These are phyloP conservation scores for Begonia masoniana DNA, from an alignment of 306 rosid genomes.

Conservation along the genomic window DNA sequence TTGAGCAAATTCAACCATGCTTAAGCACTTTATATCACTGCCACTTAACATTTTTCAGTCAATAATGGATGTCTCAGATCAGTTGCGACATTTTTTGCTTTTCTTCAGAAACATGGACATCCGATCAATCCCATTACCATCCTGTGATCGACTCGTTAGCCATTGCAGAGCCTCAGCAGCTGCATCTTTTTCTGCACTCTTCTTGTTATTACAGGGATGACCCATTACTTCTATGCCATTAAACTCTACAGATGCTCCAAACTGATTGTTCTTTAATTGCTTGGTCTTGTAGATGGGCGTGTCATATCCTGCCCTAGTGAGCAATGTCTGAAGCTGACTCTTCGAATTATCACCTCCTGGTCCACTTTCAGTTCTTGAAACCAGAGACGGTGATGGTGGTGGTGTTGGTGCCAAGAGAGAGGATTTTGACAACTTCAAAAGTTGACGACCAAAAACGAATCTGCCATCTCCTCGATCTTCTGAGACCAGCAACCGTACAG, in stretches of 20 bases:
- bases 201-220: constrained; percentile 76
- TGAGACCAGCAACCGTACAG: constrained; percentile 57
- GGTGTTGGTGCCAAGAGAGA: constrained; percentile 23
- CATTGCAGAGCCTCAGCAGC: constrained; percentile 91
- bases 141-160: constrained; percentile 54
- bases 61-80: no score
- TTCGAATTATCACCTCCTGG: constrained; percentile 98
- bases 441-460: constrained; percentile 60
- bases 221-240: constrained; percentile 76
- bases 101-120: constrained; percentile 69
- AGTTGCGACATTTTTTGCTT: constrained; percentile 45
- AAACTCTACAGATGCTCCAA: constrained; percentile 56
- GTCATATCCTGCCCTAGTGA: constrained; percentile 74
- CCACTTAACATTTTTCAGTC: no score
- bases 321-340: constrained; percentile 88
- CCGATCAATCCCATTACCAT: constrained; percentile 42
- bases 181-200: constrained; percentile 91
- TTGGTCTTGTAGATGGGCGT: constrained; percentile 63
- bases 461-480: constrained; percentile 49
- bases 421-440: constrained; percentile 32
- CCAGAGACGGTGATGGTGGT: constrained; percentile 31
- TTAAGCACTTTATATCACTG: no score
- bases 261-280: constrained; percentile 58
- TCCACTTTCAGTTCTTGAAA: constrained; percentile 87
- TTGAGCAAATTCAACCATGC: no score